These are phyloP conservation scores for Globisporangium camurandrum DNA, from an alignment of 352 stramenopile genomes.

Conservation along the genomic window DNA sequence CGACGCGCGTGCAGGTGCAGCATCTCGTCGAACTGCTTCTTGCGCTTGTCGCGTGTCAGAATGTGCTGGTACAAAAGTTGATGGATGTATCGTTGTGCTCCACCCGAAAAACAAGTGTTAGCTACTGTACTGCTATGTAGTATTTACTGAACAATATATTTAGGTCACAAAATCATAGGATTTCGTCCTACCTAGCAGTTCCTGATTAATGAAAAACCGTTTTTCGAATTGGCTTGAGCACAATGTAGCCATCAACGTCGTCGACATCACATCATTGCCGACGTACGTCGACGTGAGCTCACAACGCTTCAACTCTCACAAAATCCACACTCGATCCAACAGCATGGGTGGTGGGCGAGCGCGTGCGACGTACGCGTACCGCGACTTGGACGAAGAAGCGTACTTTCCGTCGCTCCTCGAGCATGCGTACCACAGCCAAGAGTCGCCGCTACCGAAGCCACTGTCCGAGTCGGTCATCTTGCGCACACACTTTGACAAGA, in stretches of 20 bases:
- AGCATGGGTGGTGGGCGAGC: neutral
- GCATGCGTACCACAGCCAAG: conserved; percentile 1
- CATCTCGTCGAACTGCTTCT: conserved; percentile 3
- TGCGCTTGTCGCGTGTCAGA: too few species aligned
- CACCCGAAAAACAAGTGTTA: too few species aligned
- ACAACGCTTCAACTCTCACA: too few species aligned
- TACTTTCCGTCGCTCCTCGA: neutral
- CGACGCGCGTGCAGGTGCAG: conserved; percentile 12
- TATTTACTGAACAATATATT: neutral
- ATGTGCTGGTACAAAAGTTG: too few species aligned
- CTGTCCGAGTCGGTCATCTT: conserved; percentile 3
- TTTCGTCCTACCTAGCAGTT: too few species aligned
- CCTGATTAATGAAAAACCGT: too few species aligned
- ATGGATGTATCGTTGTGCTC: too few species aligned
- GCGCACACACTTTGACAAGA: conserved; percentile 4
- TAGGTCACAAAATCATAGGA: neutral
- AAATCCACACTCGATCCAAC: too few species aligned
- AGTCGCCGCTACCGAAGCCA: neutral
- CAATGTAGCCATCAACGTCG: too few species aligned
- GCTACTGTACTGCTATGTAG: conserved; percentile 2
- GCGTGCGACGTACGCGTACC: conserved; percentile 1
- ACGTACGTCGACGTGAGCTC: too few species aligned
- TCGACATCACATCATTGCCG: too few species aligned
- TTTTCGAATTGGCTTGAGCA: too few species aligned
- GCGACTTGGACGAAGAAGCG: conserved; percentile 3